Evolutionary conservation across 2,329 filamentous ascomycete genomes (phyloP).

Genomic region (Cercospora berteroae): DNA sequence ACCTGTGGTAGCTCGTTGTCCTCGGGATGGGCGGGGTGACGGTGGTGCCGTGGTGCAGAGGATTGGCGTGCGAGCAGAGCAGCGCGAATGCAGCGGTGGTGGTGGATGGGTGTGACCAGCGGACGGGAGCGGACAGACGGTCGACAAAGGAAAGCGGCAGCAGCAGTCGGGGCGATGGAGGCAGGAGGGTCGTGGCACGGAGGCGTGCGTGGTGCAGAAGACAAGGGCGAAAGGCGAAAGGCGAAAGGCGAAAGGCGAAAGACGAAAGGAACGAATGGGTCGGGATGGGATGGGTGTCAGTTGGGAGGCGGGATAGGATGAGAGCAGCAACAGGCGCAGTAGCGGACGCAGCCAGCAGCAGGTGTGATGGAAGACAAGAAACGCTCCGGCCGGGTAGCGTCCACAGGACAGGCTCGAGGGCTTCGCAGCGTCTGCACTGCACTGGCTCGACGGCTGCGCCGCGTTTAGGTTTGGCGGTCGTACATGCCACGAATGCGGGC

Average conservation of each 20-base stretch:
- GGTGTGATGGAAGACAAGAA: not conserved
- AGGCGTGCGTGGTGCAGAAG: not conserved
- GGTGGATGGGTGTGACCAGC: not conserved
- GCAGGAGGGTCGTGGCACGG: not conserved
- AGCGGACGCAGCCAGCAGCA: not conserved
- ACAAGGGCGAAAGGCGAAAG: not conserved
- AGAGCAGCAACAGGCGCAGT: not conserved
- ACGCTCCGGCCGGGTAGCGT: not conserved
- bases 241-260: not conserved
- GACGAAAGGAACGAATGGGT: not conserved
- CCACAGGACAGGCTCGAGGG: not conserved
- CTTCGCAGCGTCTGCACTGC: not conserved
- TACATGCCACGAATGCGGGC: not conserved
- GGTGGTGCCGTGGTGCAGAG: not conserved
- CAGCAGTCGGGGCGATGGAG: not conserved
- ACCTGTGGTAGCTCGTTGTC: constrained; percentile 11
- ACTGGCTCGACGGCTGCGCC: not conserved
- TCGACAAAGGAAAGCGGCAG: constrained; percentile 15
- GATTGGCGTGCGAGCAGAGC: not conserved
- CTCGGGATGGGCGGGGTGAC: not conserved
- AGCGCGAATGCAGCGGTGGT: not conserved
- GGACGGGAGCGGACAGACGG: constrained; percentile 6
- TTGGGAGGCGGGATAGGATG: not conserved
- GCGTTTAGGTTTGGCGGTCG: not conserved
- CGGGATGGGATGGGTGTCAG: not conserved